These are phyloP conservation scores for Sporormia fimetaria DNA, from an alignment of 495 filamentous ascomycete genomes.

Conservation along the genomic window DNA sequence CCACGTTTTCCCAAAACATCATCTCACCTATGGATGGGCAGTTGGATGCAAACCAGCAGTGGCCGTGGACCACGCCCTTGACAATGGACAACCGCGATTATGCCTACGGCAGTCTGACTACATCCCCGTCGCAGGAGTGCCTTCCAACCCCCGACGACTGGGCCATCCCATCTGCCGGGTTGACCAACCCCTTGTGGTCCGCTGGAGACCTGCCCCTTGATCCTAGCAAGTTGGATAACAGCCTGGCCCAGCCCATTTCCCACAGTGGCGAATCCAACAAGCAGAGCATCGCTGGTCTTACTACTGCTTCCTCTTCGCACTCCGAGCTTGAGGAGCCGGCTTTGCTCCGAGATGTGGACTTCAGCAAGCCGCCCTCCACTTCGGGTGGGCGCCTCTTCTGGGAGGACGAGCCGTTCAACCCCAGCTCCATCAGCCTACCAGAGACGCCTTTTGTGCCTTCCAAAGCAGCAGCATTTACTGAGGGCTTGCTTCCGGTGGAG, in stretches of 20 bases:
- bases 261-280: constrained; percentile 26
- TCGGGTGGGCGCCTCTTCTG: constrained; percentile 16
- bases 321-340: constrained; percentile 30
- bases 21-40: constrained; percentile 20
- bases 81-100: constrained; percentile 10
- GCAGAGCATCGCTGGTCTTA: constrained; percentile 27
- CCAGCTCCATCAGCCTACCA: constrained; percentile 8
- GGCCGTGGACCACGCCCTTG: constrained; percentile 15
- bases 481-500: constrained; percentile 9
- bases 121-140: constrained; percentile 26
- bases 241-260: constrained; percentile 19
- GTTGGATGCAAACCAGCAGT: constrained; percentile 12
- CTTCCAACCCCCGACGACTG: constrained; percentile 19
- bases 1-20: constrained; percentile 12
- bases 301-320: constrained; percentile 30
- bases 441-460: too few relatives aligned
- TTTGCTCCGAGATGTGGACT: constrained; percentile 16
- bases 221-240: constrained; percentile 20
- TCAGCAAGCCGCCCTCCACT: constrained; percentile 8
- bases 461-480: constrained; percentile 6
- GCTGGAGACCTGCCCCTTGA: constrained; percentile 23
- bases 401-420: constrained; percentile 22
- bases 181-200: constrained; percentile 21
- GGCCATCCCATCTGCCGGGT: constrained; percentile 21
- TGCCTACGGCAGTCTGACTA: constrained; percentile 19